Evolutionary conservation across 345 rosid species (phyloP).

Genomic region (Pelargonium nanum): DNA sequence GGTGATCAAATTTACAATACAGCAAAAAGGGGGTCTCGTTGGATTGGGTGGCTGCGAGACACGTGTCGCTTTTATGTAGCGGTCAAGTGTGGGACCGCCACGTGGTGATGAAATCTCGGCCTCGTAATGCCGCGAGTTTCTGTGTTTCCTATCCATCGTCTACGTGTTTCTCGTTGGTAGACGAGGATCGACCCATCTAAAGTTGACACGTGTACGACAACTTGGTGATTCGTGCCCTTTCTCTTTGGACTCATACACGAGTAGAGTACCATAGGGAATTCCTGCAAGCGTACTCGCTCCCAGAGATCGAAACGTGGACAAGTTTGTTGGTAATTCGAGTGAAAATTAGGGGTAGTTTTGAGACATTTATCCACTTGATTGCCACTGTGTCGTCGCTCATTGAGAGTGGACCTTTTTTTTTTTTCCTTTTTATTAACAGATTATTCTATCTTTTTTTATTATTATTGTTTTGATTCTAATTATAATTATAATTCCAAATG

Average conservation of each 20-base stretch:
- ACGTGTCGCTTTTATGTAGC: background rate
- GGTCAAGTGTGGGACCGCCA: background rate
- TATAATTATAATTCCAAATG: too few species aligned
- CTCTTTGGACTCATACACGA: too few species aligned
- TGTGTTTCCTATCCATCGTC: background rate
- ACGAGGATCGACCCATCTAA: background rate
- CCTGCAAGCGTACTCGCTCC: too few species aligned
- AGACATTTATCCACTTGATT: conserved; percentile 17
- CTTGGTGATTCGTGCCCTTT: conserved; percentile 26
- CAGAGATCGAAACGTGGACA: too few species aligned
- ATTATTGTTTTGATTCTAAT: too few species aligned
- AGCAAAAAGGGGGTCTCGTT: too few species aligned
- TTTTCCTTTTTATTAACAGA: too few species aligned
- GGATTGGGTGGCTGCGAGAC: background rate
- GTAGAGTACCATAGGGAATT: too few species aligned
- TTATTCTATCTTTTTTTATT: too few species aligned
- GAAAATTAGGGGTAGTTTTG: conserved; percentile 13
- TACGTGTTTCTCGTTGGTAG: background rate
- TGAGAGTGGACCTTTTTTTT: too few species aligned
- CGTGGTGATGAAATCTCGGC: background rate
- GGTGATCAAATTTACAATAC: background rate
- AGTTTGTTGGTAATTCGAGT: conserved; percentile 10
- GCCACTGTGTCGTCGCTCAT: too few species aligned
- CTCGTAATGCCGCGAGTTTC: background rate
- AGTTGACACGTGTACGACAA: background rate